Evolutionary conservation across 176 grass and related monocot genomes (phyloP).

Genomic region (Carex kokanica): DNA sequence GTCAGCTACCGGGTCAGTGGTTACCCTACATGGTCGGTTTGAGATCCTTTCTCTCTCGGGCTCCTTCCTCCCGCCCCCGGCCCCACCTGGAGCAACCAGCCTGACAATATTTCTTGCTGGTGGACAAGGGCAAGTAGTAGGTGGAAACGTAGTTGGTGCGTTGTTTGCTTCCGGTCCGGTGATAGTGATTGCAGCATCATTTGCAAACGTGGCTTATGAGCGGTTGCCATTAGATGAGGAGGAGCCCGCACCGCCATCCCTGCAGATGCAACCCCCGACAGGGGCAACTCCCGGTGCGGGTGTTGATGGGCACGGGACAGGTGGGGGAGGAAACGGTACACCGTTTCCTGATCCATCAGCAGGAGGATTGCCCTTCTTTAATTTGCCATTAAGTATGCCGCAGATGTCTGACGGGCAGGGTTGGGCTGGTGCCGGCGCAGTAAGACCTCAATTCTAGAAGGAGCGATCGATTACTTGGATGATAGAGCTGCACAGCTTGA

Average conservation of each 20-base stretch:
- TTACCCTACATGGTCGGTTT: conserved; percentile 85
- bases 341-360: conserved; percentile 71
- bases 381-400: conserved; percentile 78
- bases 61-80: conserved; percentile 93
- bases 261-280: conserved; percentile 59
- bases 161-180: conserved; percentile 82
- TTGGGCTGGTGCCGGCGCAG: conserved; percentile 44
- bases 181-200: conserved; percentile 92
- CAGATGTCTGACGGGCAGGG: conserved; percentile 65
- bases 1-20: conserved; percentile 62
- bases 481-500: conserved; percentile 34
- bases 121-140: conserved; percentile 83
- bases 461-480: conserved; percentile 24
- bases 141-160: conserved; percentile 90
- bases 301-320: conserved; percentile 32
- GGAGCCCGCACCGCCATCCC: conserved; percentile 40
- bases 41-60: conserved; percentile 95
- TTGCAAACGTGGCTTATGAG: conserved; percentile 98
- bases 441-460: conserved; percentile 61
- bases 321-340: conserved; percentile 29
- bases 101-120: conserved; percentile 96
- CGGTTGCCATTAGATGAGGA: conserved; percentile 91
- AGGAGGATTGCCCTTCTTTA: conserved; percentile 74
- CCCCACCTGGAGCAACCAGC: conserved; percentile 84
- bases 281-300: background rate